Evolutionary conservation across 2,329 filamentous ascomycete genomes (phyloP), one percentile per base, ranked within the genome.

Genomic region (Harringtonia lauricola): DNA sequence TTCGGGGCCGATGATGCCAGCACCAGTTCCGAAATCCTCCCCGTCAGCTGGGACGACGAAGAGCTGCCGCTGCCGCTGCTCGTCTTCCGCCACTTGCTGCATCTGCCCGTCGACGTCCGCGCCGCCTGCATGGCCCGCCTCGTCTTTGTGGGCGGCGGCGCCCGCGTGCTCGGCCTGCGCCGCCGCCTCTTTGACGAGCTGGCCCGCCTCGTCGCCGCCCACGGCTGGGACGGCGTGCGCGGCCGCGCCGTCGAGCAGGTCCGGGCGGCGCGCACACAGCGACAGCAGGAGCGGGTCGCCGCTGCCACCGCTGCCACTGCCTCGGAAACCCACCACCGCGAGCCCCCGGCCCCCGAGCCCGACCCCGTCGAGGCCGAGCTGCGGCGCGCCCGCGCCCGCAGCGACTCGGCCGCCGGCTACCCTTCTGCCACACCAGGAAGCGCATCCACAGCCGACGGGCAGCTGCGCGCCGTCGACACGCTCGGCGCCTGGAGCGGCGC

Each of bases 71-170:
- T 96, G 1, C 86, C 85, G 41, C 58, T 80, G 13, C 71, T 96
- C 9, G 68, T 94, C 3, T 94, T 94, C 62, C 74, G 76, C 42
- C 74, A 80, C 31, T 72, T 98, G 2, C 68, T 94, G 1, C 71
- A 77, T 8, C 68, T 95, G 1, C 85, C 88, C 0, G 65, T 90
- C 4, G 92, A 98, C 60, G 79, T 89, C 4, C 79, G 92, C 21
- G 81, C 84, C 1, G 64, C 82, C 5, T 95, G 90, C 60, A 92
- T 95, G 79, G 81, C 88, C 1, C 83, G 90, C 33, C 84, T 96
- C 37, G 69, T 95, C 15, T 84, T 98, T 55, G 83, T 82, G 0
- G 92, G 92, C 28, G 87, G 87, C 2, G 83, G 83, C 39, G 79
- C 87, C 7, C 74, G 74, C 22, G 79, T 95, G 9, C 74, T 89